These are phyloP conservation scores for Trematosphaeria pertusa DNA, from an alignment of 2,329 filamentous ascomycete genomes.

Conservation along the genomic window DNA sequence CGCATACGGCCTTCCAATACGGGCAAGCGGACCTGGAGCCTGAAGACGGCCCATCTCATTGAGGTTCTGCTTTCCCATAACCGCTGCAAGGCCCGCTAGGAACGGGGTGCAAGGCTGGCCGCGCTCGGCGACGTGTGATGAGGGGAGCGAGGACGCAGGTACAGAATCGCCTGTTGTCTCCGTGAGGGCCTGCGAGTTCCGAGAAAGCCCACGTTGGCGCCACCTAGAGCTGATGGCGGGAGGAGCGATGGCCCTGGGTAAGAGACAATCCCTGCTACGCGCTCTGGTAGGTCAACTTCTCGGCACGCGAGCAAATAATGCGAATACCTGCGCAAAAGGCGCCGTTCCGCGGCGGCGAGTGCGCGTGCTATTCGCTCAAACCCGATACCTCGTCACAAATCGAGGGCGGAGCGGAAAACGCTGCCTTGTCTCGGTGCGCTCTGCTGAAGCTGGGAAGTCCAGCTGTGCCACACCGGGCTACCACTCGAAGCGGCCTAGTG, in stretches of 20 bases:
- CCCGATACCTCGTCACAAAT: constrained; percentile 17
- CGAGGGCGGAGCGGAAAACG: constrained; percentile 6
- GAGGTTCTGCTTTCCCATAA: neutral
- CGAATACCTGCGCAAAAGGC: constrained; percentile 6
- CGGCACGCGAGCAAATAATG: neutral
- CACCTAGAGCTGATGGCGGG: constrained; percentile 19
- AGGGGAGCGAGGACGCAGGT: constrained; percentile 5
- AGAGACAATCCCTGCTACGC: constrained; percentile 13
- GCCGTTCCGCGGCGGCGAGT: constrained; percentile 4
- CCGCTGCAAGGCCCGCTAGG: neutral
- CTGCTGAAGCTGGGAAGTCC: constrained; percentile 7
- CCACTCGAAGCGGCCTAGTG: neutral
- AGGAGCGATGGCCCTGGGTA: constrained; percentile 15
- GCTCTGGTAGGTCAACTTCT: constrained; percentile 16
- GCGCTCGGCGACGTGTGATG: constrained; percentile 10
- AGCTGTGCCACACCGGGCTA: constrained; percentile 18
- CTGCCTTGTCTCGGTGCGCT: constrained; percentile 2
- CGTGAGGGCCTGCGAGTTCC: too few species aligned
- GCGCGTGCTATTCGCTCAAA: constrained; percentile 18
- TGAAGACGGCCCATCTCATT: neutral
- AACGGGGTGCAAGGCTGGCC: constrained; percentile 2
- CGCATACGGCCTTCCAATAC: constrained; percentile 4
- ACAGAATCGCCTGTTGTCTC: too few species aligned
- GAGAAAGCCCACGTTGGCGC: constrained; percentile 17
- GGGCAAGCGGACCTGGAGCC: constrained; percentile 1